Evolutionary conservation across 2,329 filamentous ascomycete species (phyloP).

Genomic region (Cordyceps fumosorosea): DNA sequence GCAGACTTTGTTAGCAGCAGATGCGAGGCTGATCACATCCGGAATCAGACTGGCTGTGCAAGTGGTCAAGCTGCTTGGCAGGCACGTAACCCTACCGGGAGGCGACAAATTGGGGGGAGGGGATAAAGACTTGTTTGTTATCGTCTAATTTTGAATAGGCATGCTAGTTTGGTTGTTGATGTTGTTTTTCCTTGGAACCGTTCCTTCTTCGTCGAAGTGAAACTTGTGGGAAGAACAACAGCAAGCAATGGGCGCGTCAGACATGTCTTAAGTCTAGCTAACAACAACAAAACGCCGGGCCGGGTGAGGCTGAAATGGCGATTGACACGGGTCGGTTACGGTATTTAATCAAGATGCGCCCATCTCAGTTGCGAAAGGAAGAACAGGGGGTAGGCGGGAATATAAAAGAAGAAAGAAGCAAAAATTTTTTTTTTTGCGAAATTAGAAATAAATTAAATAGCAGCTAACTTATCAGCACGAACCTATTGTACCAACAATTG

Average conservation of each 20-base stretch:
- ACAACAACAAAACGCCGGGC: neutral
- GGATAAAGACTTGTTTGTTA: no score
- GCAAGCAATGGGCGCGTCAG: neutral
- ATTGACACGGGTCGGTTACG: neutral
- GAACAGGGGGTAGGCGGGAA: neutral
- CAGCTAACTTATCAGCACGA: neutral
- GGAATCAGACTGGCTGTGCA: neutral
- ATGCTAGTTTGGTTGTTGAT: neutral
- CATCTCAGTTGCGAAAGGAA: neutral
- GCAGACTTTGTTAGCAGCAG: neutral
- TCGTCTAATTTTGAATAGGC: neutral
- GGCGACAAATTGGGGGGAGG: no score
- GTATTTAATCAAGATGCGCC: neutral
- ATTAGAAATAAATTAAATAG: neutral
- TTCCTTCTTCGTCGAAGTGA: no score
- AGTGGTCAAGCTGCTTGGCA: neutral
- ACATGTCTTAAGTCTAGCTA: neutral
- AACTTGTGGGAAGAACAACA: no score
- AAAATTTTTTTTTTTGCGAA: neutral
- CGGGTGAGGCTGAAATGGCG: neutral
- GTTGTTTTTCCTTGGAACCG: no score
- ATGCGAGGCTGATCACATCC: neutral
- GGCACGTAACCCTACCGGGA: no score
- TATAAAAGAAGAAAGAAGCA: neutral
- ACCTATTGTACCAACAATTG: no score